These are phyloP conservation scores for Pseudonitzschia pungens DNA, from an alignment of 108 stramenopile species.

Conservation along the genomic window DNA sequence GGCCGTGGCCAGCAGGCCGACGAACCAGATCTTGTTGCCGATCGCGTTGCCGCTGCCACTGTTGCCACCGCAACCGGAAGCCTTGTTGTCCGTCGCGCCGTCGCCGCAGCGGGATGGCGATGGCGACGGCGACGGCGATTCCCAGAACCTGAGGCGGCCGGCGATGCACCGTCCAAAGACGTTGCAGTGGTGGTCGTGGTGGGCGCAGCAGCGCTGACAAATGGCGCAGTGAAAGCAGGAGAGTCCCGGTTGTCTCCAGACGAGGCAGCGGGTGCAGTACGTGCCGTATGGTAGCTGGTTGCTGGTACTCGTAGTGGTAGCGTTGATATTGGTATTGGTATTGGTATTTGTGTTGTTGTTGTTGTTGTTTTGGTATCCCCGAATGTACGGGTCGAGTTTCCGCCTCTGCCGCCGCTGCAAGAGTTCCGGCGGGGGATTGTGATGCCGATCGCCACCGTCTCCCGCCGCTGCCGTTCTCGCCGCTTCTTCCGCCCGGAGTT, in stretches of 20 bases:
- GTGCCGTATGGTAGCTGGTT: slow-evolving; percentile 14
- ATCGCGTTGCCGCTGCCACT: background rate
- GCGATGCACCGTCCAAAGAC: slow-evolving; percentile 37
- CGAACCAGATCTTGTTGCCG: background rate
- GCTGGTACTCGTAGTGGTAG: background rate
- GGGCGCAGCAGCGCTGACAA: slow-evolving; percentile 31
- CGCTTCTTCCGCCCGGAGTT: background rate
- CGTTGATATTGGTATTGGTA: background rate
- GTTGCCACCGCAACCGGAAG: background rate
- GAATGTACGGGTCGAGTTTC: background rate
- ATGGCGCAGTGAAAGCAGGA: slow-evolving; percentile 27
- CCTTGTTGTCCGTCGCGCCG: background rate
- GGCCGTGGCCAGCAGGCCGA: background rate
- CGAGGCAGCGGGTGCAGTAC: slow-evolving; percentile 31
- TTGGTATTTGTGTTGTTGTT: background rate
- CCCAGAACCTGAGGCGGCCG: background rate
- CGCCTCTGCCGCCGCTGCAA: background rate
- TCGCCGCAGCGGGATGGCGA: background rate
- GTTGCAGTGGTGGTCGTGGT: slow-evolving; percentile 41
- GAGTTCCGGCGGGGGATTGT: slow-evolving; percentile 17
- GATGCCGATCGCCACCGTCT: background rate
- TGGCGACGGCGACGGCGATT: no score
- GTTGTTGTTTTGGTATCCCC: background rate
- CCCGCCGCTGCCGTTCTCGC: background rate
- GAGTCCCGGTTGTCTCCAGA: slow-evolving; percentile 15